These are phyloP conservation scores for Coelastrella sp. DNA, from an alignment of 139 green algal genomes.

Conservation along the genomic window DNA sequence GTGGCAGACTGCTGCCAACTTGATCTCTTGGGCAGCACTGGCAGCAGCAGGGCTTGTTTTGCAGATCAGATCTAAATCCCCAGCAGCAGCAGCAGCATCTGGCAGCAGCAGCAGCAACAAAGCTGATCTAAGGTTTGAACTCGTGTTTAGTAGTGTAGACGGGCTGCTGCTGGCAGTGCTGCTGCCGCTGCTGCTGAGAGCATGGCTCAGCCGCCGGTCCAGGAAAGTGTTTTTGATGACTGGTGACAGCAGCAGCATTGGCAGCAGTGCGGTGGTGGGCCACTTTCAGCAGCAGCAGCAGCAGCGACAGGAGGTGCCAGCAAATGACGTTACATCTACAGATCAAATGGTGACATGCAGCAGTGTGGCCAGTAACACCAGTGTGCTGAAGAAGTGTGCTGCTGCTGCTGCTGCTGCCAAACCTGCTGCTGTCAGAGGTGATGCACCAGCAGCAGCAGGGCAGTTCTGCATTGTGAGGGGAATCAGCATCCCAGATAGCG, in stretches of 20 bases:
- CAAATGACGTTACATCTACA: background rate
- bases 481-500: background rate
- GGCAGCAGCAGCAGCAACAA: background rate
- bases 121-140: background rate
- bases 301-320: background rate
- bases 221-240: constrained; percentile 5
- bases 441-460: background rate
- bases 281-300: background rate
- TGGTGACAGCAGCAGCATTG: background rate
- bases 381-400: background rate
- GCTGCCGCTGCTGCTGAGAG: constrained; percentile 13
- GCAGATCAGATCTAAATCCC: background rate
- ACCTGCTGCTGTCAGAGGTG: background rate
- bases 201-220: background rate
- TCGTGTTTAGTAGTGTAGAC: background rate
- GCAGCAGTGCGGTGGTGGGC: background rate
- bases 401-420: background rate
- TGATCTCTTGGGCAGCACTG: background rate
- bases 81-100: background rate
- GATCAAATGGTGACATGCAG: background rate
- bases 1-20: constrained; percentile 7
- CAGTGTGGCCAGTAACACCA: background rate
- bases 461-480: background rate
- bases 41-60: background rate
- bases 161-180: constrained; percentile 35